Percentiles rank a stretch among this genome's conserved stretches.
These are phyloP conservation scores for Colletotrichum tropicale DNA, from an alignment of 2,329 filamentous ascomycete species.

Conservation along the genomic window DNA sequence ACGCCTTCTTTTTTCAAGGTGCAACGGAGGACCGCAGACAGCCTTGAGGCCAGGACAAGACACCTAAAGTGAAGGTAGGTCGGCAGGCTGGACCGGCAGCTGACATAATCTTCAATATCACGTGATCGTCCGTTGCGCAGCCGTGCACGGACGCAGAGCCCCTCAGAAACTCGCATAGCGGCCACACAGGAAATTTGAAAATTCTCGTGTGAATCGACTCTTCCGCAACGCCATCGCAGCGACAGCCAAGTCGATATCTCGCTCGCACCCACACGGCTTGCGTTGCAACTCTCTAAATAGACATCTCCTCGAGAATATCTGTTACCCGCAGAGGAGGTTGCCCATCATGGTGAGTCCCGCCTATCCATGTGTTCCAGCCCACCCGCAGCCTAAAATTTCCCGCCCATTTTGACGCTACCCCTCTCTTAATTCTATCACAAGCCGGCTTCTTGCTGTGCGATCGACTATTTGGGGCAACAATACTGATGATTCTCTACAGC, in stretches of 20 bases:
- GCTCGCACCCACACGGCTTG: slow-evolving; percentile 37
- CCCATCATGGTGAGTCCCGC: slow-evolving; percentile 36
- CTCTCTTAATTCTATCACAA: slow-evolving; percentile 59
- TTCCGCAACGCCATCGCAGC: slow-evolving; percentile 35
- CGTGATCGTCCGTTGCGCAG: slow-evolving; percentile 31
- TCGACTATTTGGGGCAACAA: slow-evolving; percentile 22
- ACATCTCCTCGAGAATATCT: slow-evolving; percentile 35
- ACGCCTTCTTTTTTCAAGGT: not conserved
- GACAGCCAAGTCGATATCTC: slow-evolving; percentile 40
- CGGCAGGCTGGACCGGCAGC: not conserved
- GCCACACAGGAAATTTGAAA: slow-evolving; percentile 53
- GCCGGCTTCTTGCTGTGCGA: slow-evolving; percentile 1
- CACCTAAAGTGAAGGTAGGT: not conserved
- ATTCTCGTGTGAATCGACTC: slow-evolving; percentile 37
- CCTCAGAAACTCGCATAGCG: slow-evolving; percentile 46
- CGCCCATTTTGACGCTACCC: slow-evolving; percentile 14
- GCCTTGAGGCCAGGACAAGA: not conserved
- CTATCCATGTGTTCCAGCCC: not conserved
- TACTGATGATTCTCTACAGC: slow-evolving; percentile 54
- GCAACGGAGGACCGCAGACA: not conserved
- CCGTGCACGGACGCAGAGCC: slow-evolving; percentile 33
- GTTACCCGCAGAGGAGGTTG: slow-evolving; percentile 51
- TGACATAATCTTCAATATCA: slow-evolving; percentile 28
- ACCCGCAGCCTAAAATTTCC: not conserved
- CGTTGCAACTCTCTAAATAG: slow-evolving; percentile 38